These are phyloP conservation scores for Diaporthe caulivora DNA, from an alignment of 2,329 filamentous ascomycete genomes.

Conservation along the genomic window DNA sequence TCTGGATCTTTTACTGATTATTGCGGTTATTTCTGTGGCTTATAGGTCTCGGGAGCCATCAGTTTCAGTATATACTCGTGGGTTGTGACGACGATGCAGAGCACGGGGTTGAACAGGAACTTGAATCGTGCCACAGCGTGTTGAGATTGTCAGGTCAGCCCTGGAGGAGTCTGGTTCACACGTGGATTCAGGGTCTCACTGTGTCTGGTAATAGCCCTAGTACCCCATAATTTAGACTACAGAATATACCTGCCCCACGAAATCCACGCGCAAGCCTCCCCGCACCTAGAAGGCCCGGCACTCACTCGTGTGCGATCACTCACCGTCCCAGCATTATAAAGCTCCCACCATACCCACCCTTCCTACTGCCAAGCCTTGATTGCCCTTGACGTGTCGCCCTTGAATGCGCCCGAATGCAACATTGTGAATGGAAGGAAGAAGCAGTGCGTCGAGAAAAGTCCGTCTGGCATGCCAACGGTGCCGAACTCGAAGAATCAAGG, in stretches of 20 bases:
- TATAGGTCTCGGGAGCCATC: background rate
- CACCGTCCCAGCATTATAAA: background rate
- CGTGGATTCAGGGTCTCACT: background rate
- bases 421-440: background rate
- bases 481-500: constrained; percentile 10
- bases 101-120: background rate
- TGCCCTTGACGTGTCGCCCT: background rate
- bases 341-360: background rate
- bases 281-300: background rate
- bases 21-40: background rate
- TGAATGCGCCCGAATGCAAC: background rate
- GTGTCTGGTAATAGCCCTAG: background rate
- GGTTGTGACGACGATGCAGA: background rate
- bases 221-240: background rate
- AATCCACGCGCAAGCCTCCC: background rate
- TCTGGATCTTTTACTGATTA: background rate
- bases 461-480: constrained; percentile 6
- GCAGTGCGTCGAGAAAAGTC: background rate
- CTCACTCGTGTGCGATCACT: background rate
- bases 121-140: background rate
- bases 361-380: background rate
- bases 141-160: background rate
- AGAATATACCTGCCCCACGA: background rate
- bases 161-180: background rate
- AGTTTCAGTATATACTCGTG: background rate